These are phyloP conservation scores for Pelargonium nanum DNA, from an alignment of 345 rosid genomes.

Conservation along the genomic window DNA sequence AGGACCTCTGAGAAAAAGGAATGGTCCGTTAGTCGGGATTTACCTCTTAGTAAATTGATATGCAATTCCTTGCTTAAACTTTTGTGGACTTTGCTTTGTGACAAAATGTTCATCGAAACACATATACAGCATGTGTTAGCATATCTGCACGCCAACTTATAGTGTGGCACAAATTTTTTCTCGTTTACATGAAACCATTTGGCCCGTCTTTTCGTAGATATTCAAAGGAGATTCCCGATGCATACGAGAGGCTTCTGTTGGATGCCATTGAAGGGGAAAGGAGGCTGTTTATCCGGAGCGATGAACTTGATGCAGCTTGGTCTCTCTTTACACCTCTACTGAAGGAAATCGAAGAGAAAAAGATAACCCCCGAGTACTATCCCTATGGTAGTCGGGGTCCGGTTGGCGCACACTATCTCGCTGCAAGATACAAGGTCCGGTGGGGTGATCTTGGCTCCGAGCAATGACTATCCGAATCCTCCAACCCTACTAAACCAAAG, in stretches of 20 bases:
- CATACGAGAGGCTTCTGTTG: constrained; percentile 34
- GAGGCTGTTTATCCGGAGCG: constrained; percentile 28
- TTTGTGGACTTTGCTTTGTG: no score
- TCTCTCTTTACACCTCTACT: constrained; percentile 27
- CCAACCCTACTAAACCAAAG: no score
- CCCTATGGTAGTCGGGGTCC: constrained; percentile 35
- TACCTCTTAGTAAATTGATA: no score
- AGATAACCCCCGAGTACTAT: constrained; percentile 25
- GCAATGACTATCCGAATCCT: constrained; percentile 5
- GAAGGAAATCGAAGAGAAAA: constrained; percentile 25
- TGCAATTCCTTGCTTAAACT: no score
- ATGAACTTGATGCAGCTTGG: constrained; percentile 33
- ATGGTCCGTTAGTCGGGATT: no score
- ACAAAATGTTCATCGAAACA: no score
- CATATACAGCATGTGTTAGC: no score
- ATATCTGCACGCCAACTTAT: no score
- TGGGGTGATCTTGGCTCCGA: constrained; percentile 30
- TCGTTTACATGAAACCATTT: no score
- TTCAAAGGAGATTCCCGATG: constrained; percentile 31
- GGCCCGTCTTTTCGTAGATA: constrained; percentile 11
- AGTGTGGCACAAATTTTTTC: no score
- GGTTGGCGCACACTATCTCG: constrained; percentile 35
- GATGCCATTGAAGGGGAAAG: constrained; percentile 34
- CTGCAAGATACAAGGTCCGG: constrained; percentile 28
- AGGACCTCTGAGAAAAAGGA: no score